phyloP scores from a whole-genome alignment of 257 asterid genomes.

The Solanum peruvianum region DNA sequence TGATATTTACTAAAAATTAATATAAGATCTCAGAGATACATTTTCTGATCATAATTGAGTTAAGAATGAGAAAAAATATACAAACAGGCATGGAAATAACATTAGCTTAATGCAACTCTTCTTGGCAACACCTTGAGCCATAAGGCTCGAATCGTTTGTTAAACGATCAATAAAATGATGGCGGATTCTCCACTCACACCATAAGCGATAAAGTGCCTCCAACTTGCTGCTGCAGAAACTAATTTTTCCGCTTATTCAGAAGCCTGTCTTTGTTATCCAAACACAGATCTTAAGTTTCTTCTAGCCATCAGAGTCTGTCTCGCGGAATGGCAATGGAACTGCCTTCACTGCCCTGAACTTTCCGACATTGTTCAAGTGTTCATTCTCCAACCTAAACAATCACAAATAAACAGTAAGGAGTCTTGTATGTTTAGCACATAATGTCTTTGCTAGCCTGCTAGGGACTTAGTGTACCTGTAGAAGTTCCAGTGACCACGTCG shows the following conservation, averaged over 20 bases:
- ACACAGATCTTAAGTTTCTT: not conserved
- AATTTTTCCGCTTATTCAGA: not conserved
- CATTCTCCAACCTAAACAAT: constrained; percentile 69
- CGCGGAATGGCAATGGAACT: constrained; percentile 85
- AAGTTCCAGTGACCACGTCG: constrained; percentile 99
- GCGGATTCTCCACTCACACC: not conserved
- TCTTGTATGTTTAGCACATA: not conserved
- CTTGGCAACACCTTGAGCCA: not conserved
- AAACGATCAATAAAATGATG: not conserved
- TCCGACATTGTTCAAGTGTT: constrained; percentile 86
- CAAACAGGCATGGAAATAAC: not conserved
- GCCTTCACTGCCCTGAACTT: constrained; percentile 82
- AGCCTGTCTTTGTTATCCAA: not conserved
- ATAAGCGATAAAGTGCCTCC: not conserved
- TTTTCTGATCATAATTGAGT: not conserved
- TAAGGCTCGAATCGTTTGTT: not conserved
- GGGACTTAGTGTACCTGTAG: constrained; percentile 43
- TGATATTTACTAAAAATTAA: constrained; percentile 6
- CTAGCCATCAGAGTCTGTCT: constrained; percentile 55
- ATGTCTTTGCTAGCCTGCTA: not conserved
- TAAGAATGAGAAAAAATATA: not conserved
- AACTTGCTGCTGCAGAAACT: not conserved
- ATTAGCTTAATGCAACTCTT: not conserved
- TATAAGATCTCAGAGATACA: not conserved
- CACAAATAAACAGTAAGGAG: not conserved